Base-by-base conservation (phyloP, 1,284 basidiomycete species). In the Retiboletus flavoniger region DNA sequence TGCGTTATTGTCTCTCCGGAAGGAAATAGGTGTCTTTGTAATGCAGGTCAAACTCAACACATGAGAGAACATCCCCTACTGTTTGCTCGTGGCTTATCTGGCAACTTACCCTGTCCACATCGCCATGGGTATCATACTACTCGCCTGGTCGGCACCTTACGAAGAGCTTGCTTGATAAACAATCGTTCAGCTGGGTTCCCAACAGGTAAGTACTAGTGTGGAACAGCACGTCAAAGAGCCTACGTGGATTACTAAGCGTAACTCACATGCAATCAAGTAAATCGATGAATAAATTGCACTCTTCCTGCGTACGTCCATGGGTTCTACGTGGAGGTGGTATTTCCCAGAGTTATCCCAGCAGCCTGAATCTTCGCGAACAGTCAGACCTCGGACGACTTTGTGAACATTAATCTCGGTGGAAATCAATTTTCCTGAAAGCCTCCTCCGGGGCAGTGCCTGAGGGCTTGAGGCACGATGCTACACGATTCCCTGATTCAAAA, bases 111-210 rank as follows among this genome's bases (percentile, higher is more conserved):
- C 21, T 9, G 11, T 19, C 17, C n/a, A 19, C 34, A 55, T 58
- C 61, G 47, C 43, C 50, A 55, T 61, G 58, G 49, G 61, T 24
- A 58, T 43, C 26, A 36, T 11, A 7, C 21, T 17, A 38, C 26
- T 14, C 35, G 24, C 11, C 42, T 17, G 16, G 14, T 57, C 36
- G 46, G 46, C 17, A 3, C 28, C 28, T 35, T 24, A 41, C 42
- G 42, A 47, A 29, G 35, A 19, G 32, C 7, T 28, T 35, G 35
- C 16, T 19, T 4, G 24, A 13, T 29, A 14, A 8, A 41, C 21
- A 34, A 21, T 2, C 19, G 4, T 28, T 26, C 14, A 24, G 4
- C 21, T 24, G 21, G 14, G 21, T 36, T 28, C 31, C 36, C 55
- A 46, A 34, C 28, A 29, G 14, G 14, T 35, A 13, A 28, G 38